Percentiles rank a stretch among this genome's conserved stretches.
These are phyloP conservation scores for Aureobasidium sp. DNA, from an alignment of 2,329 filamentous ascomycete genomes.

Conservation along the genomic window DNA sequence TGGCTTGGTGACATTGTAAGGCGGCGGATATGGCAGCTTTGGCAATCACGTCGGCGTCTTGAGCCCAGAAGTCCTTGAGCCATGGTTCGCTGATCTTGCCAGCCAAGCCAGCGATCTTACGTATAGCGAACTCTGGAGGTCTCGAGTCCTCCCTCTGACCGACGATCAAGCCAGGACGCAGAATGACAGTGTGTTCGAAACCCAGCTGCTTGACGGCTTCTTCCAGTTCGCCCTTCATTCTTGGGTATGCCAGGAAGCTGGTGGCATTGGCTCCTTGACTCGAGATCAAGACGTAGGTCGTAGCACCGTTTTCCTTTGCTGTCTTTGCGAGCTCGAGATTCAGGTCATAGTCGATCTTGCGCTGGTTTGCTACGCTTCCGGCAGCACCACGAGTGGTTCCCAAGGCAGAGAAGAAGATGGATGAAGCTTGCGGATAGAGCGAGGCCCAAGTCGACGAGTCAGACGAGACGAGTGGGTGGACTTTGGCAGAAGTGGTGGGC, in stretches of 20 bases:
- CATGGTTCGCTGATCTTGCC: conserved; percentile 43
- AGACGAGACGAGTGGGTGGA: conserved; percentile 57
- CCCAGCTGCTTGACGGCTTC: conserved; percentile 61
- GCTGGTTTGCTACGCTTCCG: conserved; percentile 69
- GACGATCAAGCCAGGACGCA: conserved; percentile 66
- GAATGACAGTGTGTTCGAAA: conserved; percentile 71
- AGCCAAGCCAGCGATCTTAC: conserved; percentile 47
- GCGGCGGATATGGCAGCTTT: conserved; percentile 56
- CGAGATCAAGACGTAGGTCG: conserved; percentile 71
- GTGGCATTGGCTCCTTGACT: conserved; percentile 43
- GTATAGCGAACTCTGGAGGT: conserved; percentile 48
- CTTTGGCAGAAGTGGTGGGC: conserved; percentile 45
- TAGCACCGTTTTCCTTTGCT: conserved; percentile 62
- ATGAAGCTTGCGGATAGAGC: conserved; percentile 50
- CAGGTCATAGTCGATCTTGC: conserved; percentile 80
- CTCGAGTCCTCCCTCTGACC: conserved; percentile 56
- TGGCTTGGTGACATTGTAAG: conserved; percentile 43
- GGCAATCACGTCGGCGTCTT: conserved; percentile 67
- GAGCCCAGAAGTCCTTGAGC: conserved; percentile 59
- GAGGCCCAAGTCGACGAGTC: conserved; percentile 63
- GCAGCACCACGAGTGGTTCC: conserved; percentile 71
- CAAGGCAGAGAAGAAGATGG: conserved; percentile 66
- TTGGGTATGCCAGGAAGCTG: conserved; percentile 46
- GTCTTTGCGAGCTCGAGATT: conserved; percentile 71
- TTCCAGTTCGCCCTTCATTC: conserved; percentile 86